These are phyloP conservation scores for Lumnitzera racemosa DNA, from an alignment of 345 rosid species.

Conservation along the genomic window DNA sequence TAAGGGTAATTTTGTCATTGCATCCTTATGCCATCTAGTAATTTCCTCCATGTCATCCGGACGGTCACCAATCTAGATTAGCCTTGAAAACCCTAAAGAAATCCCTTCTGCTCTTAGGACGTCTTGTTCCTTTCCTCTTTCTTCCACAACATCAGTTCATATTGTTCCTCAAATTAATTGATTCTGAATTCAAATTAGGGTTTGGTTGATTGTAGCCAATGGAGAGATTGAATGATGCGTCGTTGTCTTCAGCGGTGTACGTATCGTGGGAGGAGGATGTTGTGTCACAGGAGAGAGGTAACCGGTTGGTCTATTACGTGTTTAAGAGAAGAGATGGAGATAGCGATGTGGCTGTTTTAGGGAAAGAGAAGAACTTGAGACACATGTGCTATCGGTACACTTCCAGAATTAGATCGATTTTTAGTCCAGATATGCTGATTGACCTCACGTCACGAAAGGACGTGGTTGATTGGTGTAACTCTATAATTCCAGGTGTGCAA, in stretches of 20 bases:
- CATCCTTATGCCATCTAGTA: too few relatives aligned
- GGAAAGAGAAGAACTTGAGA: constrained; percentile 42
- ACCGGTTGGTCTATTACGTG: constrained; percentile 49
- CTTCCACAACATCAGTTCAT: too few relatives aligned
- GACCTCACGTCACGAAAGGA: constrained; percentile 47
- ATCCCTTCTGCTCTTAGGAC: too few relatives aligned
- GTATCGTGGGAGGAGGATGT: constrained; percentile 57
- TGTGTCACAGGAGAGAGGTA: constrained; percentile 35
- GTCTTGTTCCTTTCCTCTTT: too few relatives aligned
- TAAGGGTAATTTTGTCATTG: too few relatives aligned
- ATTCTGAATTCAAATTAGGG: too few relatives aligned
- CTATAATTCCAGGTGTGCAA: constrained; percentile 45
- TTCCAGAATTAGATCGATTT: constrained; percentile 21
- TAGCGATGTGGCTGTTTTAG: constrained; percentile 55
- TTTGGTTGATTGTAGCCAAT: too few relatives aligned
- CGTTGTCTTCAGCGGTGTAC: constrained; percentile 26
- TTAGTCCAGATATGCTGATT: constrained; percentile 1
- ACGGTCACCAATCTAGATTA: too few relatives aligned
- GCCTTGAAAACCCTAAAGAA: too few relatives aligned
- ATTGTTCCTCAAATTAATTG: too few relatives aligned
- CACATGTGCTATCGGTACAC: constrained; percentile 42
- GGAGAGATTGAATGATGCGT: neutral
- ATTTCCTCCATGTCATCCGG: too few relatives aligned
- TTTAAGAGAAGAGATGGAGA: constrained; percentile 47
- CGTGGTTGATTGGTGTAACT: constrained; percentile 51